These are phyloP conservation scores for Saccharomyces hybrid DNA, from an alignment of 1,139 yeast species.

Conservation along the genomic window DNA sequence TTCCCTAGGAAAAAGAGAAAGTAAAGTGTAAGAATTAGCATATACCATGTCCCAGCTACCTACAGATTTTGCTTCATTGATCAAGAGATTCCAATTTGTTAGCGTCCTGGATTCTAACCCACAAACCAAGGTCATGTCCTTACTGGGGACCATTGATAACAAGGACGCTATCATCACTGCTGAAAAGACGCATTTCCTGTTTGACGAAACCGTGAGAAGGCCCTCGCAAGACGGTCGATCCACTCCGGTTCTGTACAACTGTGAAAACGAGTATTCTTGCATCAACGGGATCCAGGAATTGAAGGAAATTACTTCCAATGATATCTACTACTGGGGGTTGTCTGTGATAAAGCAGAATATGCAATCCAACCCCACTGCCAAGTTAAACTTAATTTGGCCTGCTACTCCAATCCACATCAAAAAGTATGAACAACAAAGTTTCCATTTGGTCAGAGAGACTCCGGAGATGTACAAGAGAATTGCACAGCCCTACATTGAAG, in stretches of 20 bases:
- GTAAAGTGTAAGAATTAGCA: too few relatives aligned
- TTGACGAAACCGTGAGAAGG: conserved; percentile 23
- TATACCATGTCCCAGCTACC: not conserved
- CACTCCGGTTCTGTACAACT: conserved; percentile 23
- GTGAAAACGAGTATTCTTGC: conserved; percentile 28
- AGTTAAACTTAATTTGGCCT: conserved; percentile 75
- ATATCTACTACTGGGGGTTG: conserved; percentile 77
- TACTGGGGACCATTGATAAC: conserved; percentile 60
- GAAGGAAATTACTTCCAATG: conserved; percentile 55
- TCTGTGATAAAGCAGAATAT: conserved; percentile 46
- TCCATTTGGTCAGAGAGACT: conserved; percentile 66
- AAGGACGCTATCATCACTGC: conserved; percentile 62
- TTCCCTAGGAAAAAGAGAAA: too few relatives aligned
- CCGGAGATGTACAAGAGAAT: conserved; percentile 58
- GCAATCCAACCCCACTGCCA: conserved; percentile 49
- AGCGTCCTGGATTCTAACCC: conserved; percentile 49
- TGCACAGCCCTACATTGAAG: conserved; percentile 69
- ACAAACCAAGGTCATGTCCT: conserved; percentile 52
- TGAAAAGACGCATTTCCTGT: conserved; percentile 61
- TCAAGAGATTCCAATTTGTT: conserved; percentile 37
- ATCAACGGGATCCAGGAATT: conserved; percentile 35
- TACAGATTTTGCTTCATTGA: conserved; percentile 6
- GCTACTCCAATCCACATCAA: conserved; percentile 81
- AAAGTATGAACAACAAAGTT: conserved; percentile 55
- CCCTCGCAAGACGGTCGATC: conserved; percentile 17